Percentiles rank a stretch among this genome's conserved stretches.
These are phyloP conservation scores for Venturia effusa DNA, from an alignment of 2,329 filamentous ascomycete species.

Conservation along the genomic window DNA sequence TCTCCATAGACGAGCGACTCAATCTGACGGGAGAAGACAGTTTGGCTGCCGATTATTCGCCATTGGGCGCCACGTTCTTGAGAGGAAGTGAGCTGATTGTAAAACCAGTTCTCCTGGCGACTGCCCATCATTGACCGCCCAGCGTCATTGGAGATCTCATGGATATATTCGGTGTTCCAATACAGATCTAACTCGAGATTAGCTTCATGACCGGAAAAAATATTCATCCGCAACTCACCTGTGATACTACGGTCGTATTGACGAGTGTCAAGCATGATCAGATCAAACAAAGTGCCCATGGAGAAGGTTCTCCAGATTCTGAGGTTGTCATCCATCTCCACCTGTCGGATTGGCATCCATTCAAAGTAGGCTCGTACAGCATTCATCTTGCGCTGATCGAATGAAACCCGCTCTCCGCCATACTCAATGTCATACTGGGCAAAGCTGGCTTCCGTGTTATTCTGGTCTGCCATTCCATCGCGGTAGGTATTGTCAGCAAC, in stretches of 20 bases:
- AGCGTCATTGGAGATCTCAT: conserved; percentile 54
- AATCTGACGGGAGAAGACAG: conserved; percentile 50
- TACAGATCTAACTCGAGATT: conserved; percentile 20
- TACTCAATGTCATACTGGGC: conserved; percentile 16
- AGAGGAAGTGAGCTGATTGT: conserved; percentile 30
- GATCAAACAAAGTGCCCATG: conserved; percentile 30
- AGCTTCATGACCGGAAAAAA: not conserved
- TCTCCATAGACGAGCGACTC: conserved; percentile 34
- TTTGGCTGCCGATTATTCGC: conserved; percentile 60
- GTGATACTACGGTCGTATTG: conserved; percentile 34
- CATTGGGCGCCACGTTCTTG: conserved; percentile 43
- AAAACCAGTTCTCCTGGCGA: conserved; percentile 67
- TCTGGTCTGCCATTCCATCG: conserved; percentile 28
- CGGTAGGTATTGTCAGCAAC: conserved; percentile 31
- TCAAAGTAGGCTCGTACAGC: conserved; percentile 35
- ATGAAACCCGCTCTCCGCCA: conserved; percentile 23
- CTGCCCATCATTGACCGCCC: conserved; percentile 60
- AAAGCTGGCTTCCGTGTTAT: conserved; percentile 34
- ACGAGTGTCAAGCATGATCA: conserved; percentile 33
- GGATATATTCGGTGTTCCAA: conserved; percentile 52
- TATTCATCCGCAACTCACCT: conserved; percentile 22
- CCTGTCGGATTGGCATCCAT: conserved; percentile 32
- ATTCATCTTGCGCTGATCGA: conserved; percentile 37
- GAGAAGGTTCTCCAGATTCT: conserved; percentile 32
- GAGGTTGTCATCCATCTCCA: conserved; percentile 34